phyloP scores from a whole-genome alignment of 805 yeast genomes.

The Yarrowia porcina region DNA sequence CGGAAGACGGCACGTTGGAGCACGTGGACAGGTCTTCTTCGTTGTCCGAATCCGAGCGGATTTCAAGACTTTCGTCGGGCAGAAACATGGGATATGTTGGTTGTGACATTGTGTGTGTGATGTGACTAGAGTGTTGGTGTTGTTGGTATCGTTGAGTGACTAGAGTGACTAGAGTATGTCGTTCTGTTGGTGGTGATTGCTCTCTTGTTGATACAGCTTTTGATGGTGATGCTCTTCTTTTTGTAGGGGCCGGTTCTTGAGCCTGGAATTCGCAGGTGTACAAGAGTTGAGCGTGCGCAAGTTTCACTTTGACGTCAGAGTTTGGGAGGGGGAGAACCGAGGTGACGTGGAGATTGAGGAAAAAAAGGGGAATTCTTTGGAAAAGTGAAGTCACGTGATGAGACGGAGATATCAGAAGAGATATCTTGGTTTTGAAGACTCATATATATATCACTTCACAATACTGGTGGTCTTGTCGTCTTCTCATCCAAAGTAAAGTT shows the following conservation, averaged over 20 bases:
- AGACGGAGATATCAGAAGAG: too few species aligned
- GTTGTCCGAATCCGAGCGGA: not conserved
- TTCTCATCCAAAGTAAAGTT: too few species aligned
- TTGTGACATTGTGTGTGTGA: not conserved
- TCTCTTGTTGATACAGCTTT: not conserved
- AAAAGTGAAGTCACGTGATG: too few species aligned
- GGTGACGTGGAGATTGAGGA: not conserved
- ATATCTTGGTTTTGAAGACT: too few species aligned
- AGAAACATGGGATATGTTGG: slow-evolving; percentile 19
- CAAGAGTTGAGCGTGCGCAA: not conserved
- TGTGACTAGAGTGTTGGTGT: too few species aligned
- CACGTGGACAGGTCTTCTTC: slow-evolving; percentile 12
- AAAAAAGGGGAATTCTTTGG: not conserved
- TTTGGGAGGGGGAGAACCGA: not conserved
- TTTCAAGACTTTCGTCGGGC: slow-evolving; percentile 17
- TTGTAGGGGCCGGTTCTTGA: not conserved
- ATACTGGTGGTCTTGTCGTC: too few species aligned
- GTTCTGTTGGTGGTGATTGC: not conserved
- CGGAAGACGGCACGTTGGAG: not conserved
- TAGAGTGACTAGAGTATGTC: not conserved
- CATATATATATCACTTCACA: too few species aligned
- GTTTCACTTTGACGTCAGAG: not conserved
- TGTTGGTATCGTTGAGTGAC: too few species aligned
- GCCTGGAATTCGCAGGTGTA: not conserved
- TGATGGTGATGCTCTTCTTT: not conserved